Base-by-base conservation (phyloP, 192 early-diverging fungal genomes). In the Helicostylum pulchrum region DNA sequence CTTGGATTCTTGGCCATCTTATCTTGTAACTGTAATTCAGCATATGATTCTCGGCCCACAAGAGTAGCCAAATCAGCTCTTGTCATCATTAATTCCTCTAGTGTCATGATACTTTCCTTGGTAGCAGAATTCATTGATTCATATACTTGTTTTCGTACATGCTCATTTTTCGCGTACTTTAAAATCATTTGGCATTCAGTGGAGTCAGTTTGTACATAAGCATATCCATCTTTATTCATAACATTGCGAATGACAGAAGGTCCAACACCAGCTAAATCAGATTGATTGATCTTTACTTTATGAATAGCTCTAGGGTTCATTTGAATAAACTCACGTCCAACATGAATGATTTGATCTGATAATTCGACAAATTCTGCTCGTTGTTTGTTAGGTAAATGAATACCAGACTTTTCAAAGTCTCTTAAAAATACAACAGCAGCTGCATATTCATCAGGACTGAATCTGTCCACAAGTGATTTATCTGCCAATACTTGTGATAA, bases 401-500 rank as follows among this genome's bases (percentile, higher is more conserved):
- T 93, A 4, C 97, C 95, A 0, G 92, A 94, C 58, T 93, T 91
- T 80, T 97, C 93, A 74, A 99, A 99, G 71, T 99, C 97, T 8
- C 83, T 60, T 31, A 95, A 67, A 49, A 99, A 91, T 10, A 94
- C 85, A 42, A 86, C 61, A 0, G 94, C 97, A 0, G 92, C 92
- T 17, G 82, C 79, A 34, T 66, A 79, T 72, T 94, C 94, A 51
- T 93, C 86, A 6, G 77, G 64, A 0, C 83, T 82, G 23, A 94
- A 81, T n/a, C 70, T 49, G 1, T 58, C 47, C 56, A 77, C 64
- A 34, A 91, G 84, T 32, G 53, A 73, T 0, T 83, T 75, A 20
- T 83, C 82, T 48, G 86, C 83, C 46, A 93, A 71, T 7, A 86
- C 88, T 36, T 76, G 71, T 15, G 84, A 80, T 19, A 98, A 81